phyloP scores from a whole-genome alignment of 2,329 filamentous ascomycete genomes.

The Cryphonectria nitschkei region DNA sequence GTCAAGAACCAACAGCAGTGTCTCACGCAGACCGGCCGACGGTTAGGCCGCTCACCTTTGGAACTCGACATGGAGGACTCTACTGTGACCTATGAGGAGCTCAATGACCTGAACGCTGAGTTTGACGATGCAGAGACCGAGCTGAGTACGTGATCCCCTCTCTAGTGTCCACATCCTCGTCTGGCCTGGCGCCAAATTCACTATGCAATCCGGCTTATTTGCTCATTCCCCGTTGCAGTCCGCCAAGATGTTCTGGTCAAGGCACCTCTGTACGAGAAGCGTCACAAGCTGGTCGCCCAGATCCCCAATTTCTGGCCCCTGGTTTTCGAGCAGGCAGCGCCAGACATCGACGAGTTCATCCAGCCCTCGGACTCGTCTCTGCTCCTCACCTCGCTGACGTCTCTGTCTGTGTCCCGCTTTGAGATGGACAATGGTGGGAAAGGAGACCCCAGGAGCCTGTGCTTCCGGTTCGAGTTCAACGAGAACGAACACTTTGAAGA shows the following conservation, averaged over 20 bases:
- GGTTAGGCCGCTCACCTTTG: constrained; percentile 29
- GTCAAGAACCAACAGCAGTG: not conserved
- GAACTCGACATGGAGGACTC: constrained; percentile 40
- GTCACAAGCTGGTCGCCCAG: constrained; percentile 68
- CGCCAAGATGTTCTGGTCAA: constrained; percentile 72
- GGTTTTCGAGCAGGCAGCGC: constrained; percentile 84
- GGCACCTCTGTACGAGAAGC: constrained; percentile 75
- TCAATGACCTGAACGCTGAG: constrained; percentile 78
- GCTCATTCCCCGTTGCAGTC: constrained; percentile 52
- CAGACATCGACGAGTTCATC: constrained; percentile 86
- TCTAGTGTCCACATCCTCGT: not conserved
- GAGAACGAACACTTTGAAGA: constrained; percentile 85
- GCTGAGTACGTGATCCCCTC: constrained; percentile 64
- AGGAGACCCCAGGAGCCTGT: constrained; percentile 80
- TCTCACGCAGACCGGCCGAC: constrained; percentile 8
- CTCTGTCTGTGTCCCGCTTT: constrained; percentile 76
- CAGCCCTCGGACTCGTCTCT: constrained; percentile 77
- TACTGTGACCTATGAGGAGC: constrained; percentile 71
- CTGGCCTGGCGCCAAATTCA: not conserved
- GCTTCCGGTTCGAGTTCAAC: constrained; percentile 76
- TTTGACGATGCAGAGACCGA: constrained; percentile 84
- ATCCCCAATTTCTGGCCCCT: constrained; percentile 95
- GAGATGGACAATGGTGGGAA: constrained; percentile 66
- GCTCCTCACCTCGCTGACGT: constrained; percentile 69
- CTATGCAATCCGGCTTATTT: not conserved